Conservation (phyloP, 805 yeast genomes). For the Saccharomycopsis sp. region DNA sequence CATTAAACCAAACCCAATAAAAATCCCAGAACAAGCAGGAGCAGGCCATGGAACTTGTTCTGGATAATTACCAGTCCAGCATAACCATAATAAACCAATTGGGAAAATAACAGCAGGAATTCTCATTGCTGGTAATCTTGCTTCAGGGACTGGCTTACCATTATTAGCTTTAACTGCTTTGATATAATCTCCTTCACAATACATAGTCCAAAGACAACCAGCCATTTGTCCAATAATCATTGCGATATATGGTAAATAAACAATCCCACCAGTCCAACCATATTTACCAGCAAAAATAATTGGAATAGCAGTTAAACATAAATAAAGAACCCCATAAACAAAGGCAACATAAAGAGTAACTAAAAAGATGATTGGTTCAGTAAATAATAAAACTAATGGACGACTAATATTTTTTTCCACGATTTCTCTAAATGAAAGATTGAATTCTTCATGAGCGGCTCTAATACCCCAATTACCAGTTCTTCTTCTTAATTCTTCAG, state of each 20-base stretch:
- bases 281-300: slow-evolving; percentile 56
- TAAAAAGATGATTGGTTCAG: slow-evolving; percentile 62
- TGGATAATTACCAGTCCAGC: slow-evolving; percentile 78
- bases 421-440: slow-evolving; percentile 47
- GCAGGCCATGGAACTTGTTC: slow-evolving; percentile 68
- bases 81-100: slow-evolving; percentile 73
- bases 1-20: slow-evolving; percentile 59
- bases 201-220: slow-evolving; percentile 38
- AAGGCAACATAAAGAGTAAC: slow-evolving; percentile 65
- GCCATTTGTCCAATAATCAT: slow-evolving; percentile 63
- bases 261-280: slow-evolving; percentile 50
- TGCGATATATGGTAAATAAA: slow-evolving; percentile 71
- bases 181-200: slow-evolving; percentile 42
- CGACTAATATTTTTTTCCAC: slow-evolving; percentile 52
- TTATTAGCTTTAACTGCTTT: slow-evolving; percentile 38
- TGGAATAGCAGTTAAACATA: slow-evolving; percentile 69
- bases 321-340: slow-evolving; percentile 69
- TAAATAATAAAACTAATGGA: slow-evolving; percentile 55
- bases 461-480: slow-evolving; percentile 80
- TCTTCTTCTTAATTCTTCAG: slow-evolving; percentile 46
- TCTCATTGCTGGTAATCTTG: slow-evolving; percentile 68
- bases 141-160: slow-evolving; percentile 65
- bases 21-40: slow-evolving; percentile 55
- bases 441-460: slow-evolving; percentile 63
- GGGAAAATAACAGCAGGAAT: slow-evolving; percentile 63